These are phyloP conservation scores for Pseudogymnoascus sp. DNA, from an alignment of 2,329 filamentous ascomycete genomes.

Conservation along the genomic window DNA sequence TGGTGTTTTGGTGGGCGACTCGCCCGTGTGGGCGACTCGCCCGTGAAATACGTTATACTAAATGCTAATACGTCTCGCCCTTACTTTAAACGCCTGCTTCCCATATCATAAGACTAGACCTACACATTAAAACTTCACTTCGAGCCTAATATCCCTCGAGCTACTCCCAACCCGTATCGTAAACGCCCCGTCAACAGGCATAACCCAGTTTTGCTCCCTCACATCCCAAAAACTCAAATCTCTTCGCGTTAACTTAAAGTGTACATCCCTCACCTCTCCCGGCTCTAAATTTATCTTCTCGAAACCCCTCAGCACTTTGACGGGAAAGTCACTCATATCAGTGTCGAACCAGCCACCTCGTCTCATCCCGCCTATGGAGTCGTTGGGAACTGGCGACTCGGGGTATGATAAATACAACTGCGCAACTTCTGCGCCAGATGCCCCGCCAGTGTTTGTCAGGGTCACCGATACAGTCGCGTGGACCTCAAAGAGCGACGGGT, in stretches of 20 bases:
- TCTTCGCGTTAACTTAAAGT: conserved; percentile 53
- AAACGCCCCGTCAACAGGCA: conserved; percentile 41
- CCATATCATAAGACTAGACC: not conserved
- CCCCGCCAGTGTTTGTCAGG: conserved; percentile 49
- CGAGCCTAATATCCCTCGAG: conserved; percentile 29
- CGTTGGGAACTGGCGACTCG: conserved; percentile 19
- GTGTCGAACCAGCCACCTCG: conserved; percentile 20
- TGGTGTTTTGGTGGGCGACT: no score
- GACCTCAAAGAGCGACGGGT: conserved; percentile 47
- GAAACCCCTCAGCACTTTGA: conserved; percentile 63
- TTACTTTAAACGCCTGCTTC: not conserved
- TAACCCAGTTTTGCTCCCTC: conserved; percentile 59
- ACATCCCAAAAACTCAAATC: conserved; percentile 69
- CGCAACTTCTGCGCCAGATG: conserved; percentile 45
- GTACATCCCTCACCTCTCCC: conserved; percentile 44
- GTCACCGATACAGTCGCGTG: conserved; percentile 47
- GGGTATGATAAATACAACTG: conserved; percentile 50
- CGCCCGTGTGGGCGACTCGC: no score
- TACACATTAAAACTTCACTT: conserved; percentile 22
- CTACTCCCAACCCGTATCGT: conserved; percentile 35
- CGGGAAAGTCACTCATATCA: conserved; percentile 48
- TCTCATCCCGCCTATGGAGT: conserved; percentile 64
- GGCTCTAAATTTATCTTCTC: conserved; percentile 56
- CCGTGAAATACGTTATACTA: no score
- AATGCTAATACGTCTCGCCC: no score